phyloP scores from a whole-genome alignment of 495 filamentous ascomycete species.

The Clohesyomyces aquaticus region DNA sequence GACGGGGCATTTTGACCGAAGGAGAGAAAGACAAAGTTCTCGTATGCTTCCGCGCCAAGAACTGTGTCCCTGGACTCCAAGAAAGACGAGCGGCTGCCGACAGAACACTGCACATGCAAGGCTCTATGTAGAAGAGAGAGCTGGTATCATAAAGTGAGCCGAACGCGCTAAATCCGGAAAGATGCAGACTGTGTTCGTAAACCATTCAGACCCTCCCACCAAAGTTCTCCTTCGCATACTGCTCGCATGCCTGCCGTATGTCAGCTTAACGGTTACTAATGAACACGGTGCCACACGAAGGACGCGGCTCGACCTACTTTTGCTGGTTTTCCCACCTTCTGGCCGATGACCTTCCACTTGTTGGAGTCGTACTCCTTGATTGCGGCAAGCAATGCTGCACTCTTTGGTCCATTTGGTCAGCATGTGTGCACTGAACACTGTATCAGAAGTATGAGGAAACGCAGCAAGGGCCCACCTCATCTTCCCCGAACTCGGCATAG shows the following conservation, averaged over 20 bases:
- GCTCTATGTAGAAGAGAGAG: slow-evolving; percentile 40
- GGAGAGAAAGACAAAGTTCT: slow-evolving; percentile 26
- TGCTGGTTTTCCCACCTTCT: slow-evolving; percentile 95
- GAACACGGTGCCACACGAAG: slow-evolving; percentile 14
- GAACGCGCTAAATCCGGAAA: slow-evolving; percentile 41
- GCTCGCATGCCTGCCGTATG: slow-evolving; percentile 80
- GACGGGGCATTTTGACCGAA: slow-evolving; percentile 22
- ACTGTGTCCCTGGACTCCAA: slow-evolving; percentile 31
- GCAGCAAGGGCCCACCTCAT: slow-evolving; percentile 70
- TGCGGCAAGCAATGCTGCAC: slow-evolving; percentile 80
- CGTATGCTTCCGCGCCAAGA: slow-evolving; percentile 33
- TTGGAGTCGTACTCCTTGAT: slow-evolving; percentile 99
- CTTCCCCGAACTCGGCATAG: slow-evolving; percentile 97
- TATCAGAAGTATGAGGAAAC: slow-evolving; percentile 33
- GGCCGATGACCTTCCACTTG: slow-evolving; percentile 97
- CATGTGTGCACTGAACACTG: slow-evolving; percentile 21
- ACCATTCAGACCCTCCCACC: slow-evolving; percentile 54
- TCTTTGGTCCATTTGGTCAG: slow-evolving; percentile 57
- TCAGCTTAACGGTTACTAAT: slow-evolving; percentile 35
- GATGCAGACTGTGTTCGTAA: slow-evolving; percentile 42
- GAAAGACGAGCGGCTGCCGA: slow-evolving; percentile 39
- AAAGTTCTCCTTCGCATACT: slow-evolving; percentile 97
- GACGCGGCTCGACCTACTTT: slow-evolving; percentile 63
- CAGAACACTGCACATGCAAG: slow-evolving; percentile 43
- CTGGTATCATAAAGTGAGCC: slow-evolving; percentile 43